A percentile compares a stretch with the other conserved stretches of the same genome.
These are phyloP conservation scores for Talaromyces sp. DNA, from an alignment of 2,329 filamentous ascomycete species.

Conservation along the genomic window DNA sequence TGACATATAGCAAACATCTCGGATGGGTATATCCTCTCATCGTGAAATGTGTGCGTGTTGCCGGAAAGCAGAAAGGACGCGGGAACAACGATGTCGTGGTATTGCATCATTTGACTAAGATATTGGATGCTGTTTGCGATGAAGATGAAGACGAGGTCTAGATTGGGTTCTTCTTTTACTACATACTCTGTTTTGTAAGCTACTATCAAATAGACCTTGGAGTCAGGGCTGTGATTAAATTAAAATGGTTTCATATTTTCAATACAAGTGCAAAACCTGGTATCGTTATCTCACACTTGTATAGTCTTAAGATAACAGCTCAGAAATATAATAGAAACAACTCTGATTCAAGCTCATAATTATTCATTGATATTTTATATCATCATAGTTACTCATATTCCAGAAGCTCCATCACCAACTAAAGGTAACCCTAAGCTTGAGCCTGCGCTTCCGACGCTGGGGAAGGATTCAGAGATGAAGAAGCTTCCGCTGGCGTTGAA, in stretches of 20 bases:
- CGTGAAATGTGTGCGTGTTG: slow-evolving; percentile 36
- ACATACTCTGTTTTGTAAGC: neutral
- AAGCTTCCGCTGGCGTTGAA: neutral
- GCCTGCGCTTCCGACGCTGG: slow-evolving; percentile 30
- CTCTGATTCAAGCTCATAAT: neutral
- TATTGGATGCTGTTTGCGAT: slow-evolving; percentile 59
- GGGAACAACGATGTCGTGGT: slow-evolving; percentile 38
- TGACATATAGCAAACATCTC: slow-evolving; percentile 66
- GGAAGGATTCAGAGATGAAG: slow-evolving; percentile 20
- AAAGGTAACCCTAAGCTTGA: slow-evolving; percentile 27
- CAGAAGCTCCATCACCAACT: slow-evolving; percentile 17
- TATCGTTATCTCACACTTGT: neutral
- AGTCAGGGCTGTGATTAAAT: neutral
- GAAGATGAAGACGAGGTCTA: slow-evolving; percentile 20
- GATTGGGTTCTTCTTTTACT: neutral
- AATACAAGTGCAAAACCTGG: neutral
- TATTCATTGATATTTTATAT: neutral
- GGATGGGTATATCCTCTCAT: slow-evolving; percentile 73
- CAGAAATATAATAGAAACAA: neutral
- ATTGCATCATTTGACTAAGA: slow-evolving; percentile 53
- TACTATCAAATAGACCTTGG: neutral
- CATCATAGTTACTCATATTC: slow-evolving; percentile 29
- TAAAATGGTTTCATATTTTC: neutral
- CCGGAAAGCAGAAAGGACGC: slow-evolving; percentile 39
- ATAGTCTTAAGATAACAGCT: neutral